A percentile compares a stretch with the other conserved stretches of the same genome.
Evolutionary conservation across 2,329 filamentous ascomycete species (phyloP).

Genomic region (Gnomoniopsis sp.): DNA sequence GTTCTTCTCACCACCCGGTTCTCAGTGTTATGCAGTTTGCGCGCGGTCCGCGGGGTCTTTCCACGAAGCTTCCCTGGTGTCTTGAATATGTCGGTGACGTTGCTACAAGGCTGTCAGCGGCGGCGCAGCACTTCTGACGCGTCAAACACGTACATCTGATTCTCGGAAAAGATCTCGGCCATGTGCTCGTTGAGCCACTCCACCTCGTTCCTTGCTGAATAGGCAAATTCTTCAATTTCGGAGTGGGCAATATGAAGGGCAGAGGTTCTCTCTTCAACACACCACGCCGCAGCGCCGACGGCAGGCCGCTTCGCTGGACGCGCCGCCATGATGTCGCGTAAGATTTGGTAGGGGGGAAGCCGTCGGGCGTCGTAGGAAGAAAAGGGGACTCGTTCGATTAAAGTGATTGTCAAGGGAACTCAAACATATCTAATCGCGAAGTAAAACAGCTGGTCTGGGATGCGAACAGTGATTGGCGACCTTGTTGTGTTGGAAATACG

Average conservation of each 20-base stretch:
- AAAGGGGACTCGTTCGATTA: background rate
- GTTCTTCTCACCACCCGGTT: slow-evolving; percentile 57
- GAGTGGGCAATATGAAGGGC: slow-evolving; percentile 71
- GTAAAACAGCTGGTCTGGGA: background rate
- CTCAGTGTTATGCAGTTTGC: slow-evolving; percentile 57
- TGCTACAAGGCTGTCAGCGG: slow-evolving; percentile 48
- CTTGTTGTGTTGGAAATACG: background rate
- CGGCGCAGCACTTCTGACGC: background rate
- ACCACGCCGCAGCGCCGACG: slow-evolving; percentile 82
- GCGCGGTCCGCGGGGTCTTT: slow-evolving; percentile 71
- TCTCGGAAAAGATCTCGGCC: slow-evolving; percentile 84
- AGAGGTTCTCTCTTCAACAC: slow-evolving; percentile 77
- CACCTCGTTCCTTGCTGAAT: slow-evolving; percentile 86
- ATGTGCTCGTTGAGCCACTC: slow-evolving; percentile 99
- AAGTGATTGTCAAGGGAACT: background rate
- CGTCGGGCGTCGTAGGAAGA: slow-evolving; percentile 3
- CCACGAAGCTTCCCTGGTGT: slow-evolving; percentile 80
- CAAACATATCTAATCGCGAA: slow-evolving; percentile 12
- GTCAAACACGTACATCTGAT: slow-evolving; percentile 68
- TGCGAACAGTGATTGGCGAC: background rate
- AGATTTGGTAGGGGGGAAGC: background rate
- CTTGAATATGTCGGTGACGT: slow-evolving; percentile 94
- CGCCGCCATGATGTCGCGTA: slow-evolving; percentile 35
- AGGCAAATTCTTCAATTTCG: slow-evolving; percentile 90
- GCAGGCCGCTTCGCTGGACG: slow-evolving; percentile 53